Evolutionary conservation across 495 filamentous ascomycete species (phyloP).

Genomic region (Penicillium coffeae): DNA sequence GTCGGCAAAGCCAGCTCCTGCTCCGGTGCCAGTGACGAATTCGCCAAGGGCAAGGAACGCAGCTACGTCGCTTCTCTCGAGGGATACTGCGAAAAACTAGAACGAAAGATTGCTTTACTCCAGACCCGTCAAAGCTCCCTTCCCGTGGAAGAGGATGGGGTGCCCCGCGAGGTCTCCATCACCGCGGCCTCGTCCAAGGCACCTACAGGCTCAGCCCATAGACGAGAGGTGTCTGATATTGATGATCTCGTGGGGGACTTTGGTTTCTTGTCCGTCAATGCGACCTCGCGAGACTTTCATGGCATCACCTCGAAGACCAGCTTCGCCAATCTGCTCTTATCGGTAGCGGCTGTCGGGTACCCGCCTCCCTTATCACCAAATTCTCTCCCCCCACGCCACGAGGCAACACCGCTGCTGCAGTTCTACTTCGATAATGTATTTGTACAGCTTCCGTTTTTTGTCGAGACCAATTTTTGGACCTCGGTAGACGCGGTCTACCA

Average conservation of each 20-base stretch:
- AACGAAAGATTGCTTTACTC: slow-evolving; percentile 60
- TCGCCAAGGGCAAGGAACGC: slow-evolving; percentile 88
- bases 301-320: slow-evolving; percentile 80
- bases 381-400: slow-evolving; percentile 61
- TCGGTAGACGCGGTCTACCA: slow-evolving; percentile 78
- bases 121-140: slow-evolving; percentile 55
- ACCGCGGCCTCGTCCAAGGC: slow-evolving; percentile 40
- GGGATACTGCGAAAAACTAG: slow-evolving; percentile 78
- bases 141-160: slow-evolving; percentile 53
- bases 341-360: slow-evolving; percentile 63
- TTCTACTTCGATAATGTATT: slow-evolving; percentile 81
- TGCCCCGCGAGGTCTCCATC: slow-evolving; percentile 54
- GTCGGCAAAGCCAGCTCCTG: slow-evolving; percentile 76
- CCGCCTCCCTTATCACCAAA: slow-evolving; percentile 55
- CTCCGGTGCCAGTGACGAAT: slow-evolving; percentile 91
- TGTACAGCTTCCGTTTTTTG: slow-evolving; percentile 72
- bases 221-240: slow-evolving; percentile 67
- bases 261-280: slow-evolving; percentile 84
- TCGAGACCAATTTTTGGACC: slow-evolving; percentile 67
- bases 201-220: slow-evolving; percentile 31
- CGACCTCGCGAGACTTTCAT: slow-evolving; percentile 86
- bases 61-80: slow-evolving; percentile 94
- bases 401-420: slow-evolving; percentile 63
- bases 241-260: slow-evolving; percentile 79
- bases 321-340: slow-evolving; percentile 77